Percentiles rank a stretch among this genome's conserved stretches.
phyloP scores from a whole-genome alignment of 345 rosid species.

The Eutrema yunnanense region DNA sequence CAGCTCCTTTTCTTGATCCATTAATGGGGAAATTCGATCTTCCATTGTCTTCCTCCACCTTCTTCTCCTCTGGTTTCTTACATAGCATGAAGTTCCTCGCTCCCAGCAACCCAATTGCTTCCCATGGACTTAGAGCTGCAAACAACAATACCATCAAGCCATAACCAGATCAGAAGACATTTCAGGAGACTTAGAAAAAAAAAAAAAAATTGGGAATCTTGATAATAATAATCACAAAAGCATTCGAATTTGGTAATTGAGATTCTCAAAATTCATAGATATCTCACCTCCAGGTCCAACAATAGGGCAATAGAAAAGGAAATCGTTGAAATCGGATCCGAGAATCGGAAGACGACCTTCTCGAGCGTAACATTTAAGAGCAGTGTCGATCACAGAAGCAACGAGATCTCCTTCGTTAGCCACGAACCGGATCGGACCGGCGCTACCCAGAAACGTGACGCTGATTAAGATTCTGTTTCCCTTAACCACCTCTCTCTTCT shows the following conservation, averaged over 20 bases:
- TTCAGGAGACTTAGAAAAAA: too few relatives aligned
- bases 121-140: slow-evolving; percentile 56
- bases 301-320: slow-evolving; percentile 61
- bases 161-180: too few relatives aligned
- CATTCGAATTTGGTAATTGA: neutral
- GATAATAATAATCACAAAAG: neutral
- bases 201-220: neutral
- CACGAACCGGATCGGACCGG: slow-evolving; percentile 92
- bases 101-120: slow-evolving; percentile 53
- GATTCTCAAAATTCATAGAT: neutral
- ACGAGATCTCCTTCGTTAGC: slow-evolving; percentile 76
- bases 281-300: slow-evolving; percentile 52
- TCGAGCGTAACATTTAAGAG: slow-evolving; percentile 74
- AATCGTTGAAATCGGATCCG: slow-evolving; percentile 63
- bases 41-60: slow-evolving; percentile 34
- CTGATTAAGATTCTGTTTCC: slow-evolving; percentile 70
- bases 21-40: slow-evolving; percentile 22
- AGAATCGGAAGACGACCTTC: slow-evolving; percentile 91
- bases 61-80: slow-evolving; percentile 52
- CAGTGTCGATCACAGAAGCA: slow-evolving; percentile 65
- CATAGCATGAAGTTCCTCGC: slow-evolving; percentile 71
- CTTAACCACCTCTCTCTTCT: slow-evolving; percentile 51
- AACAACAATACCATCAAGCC: neutral
- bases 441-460: slow-evolving; percentile 77
- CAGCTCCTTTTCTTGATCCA: slow-evolving; percentile 37